Evolutionary conservation across 805 yeast species (phyloP), one percentile per base, ranked within the genome.

Genomic region (Yamadazyma phyllophila): DNA sequence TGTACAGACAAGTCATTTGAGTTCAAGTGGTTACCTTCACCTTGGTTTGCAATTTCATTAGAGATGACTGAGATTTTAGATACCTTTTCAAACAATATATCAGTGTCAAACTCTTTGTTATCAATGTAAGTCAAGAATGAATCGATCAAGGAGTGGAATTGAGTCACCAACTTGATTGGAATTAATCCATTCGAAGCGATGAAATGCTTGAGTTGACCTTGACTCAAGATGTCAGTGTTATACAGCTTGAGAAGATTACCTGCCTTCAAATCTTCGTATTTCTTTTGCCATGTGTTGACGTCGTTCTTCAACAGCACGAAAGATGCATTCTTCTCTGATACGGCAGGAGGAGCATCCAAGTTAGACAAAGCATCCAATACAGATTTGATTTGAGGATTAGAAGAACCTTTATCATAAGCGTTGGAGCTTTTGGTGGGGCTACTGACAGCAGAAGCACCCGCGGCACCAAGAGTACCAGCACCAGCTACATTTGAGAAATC

Each of bases 141-240:
- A 45, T 81, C 81, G n/a, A 78, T 63, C 17, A 75, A 61, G 0
- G 80, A 59, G 51, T 76, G 78, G 24, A 82, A 70, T 14, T 68
- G 67, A 1, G 75, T 60, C 0, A 81, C 64, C n/a, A 69, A 55
- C 29, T 67, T 59, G 33, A 72, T 45, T 1, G 85, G 71, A 35
- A 83, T 65, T 27, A 73, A 51, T 2, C 88, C 88, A 16, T 55
- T 46, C 0, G 69, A 47, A 6, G 71, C 48, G 6, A 68, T 52
- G 43, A 63, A 65, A 10, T 55, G 47, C 36, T 59, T 52, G 41
- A 76, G 50, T 12, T 66, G 60, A 6, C 56, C 53, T 14, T 58
- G 49, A 6, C 59, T 41, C 36, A 53, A 48, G 26, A 51, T 46
- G 16, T 49, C 52, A 29, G 45, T 55, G 32, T 48, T 62, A 37